These are phyloP conservation scores for Backusella luteola DNA, from an alignment of 192 early-diverging fungal genomes.

Conservation along the genomic window DNA sequence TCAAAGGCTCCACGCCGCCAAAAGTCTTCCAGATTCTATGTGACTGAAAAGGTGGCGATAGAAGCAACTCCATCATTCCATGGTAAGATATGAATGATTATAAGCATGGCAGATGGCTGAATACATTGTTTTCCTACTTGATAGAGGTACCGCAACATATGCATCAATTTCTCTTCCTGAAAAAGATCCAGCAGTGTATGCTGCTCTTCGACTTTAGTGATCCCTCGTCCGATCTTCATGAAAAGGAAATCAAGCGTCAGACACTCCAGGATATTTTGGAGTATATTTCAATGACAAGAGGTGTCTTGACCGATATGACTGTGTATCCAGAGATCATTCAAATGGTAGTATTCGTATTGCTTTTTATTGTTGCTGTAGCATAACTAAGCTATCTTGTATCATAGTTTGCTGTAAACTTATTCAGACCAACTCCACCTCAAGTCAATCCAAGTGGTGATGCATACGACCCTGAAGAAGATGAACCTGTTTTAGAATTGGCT, in stretches of 20 bases:
- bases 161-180: conserved; percentile 74
- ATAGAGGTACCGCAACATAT: conserved; percentile 66
- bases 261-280: conserved; percentile 82
- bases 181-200: conserved; percentile 81
- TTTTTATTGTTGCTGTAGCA: no score
- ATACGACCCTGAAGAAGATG: conserved; percentile 94
- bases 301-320: conserved; percentile 72
- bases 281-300: conserved; percentile 73
- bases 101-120: no score
- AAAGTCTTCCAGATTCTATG: conserved; percentile 83
- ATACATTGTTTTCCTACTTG: not conserved
- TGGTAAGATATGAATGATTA: conserved; percentile 45
- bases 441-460: conserved; percentile 86
- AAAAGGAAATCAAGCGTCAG: conserved; percentile 87
- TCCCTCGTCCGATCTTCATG: conserved; percentile 66
- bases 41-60: conserved; percentile 75
- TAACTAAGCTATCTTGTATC: no score
- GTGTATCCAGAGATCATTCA: conserved; percentile 81
- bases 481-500: conserved; percentile 84
- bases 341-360: conserved; percentile 59
- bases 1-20: conserved; percentile 80
- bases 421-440: conserved; percentile 86
- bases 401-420: conserved; percentile 78
- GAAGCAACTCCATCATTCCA: conserved; percentile 76
- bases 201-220: conserved; percentile 89